phyloP scores from a whole-genome alignment of 2,329 filamentous ascomycete genomes.

The Graphilbum ipis-grandicollis region DNA sequence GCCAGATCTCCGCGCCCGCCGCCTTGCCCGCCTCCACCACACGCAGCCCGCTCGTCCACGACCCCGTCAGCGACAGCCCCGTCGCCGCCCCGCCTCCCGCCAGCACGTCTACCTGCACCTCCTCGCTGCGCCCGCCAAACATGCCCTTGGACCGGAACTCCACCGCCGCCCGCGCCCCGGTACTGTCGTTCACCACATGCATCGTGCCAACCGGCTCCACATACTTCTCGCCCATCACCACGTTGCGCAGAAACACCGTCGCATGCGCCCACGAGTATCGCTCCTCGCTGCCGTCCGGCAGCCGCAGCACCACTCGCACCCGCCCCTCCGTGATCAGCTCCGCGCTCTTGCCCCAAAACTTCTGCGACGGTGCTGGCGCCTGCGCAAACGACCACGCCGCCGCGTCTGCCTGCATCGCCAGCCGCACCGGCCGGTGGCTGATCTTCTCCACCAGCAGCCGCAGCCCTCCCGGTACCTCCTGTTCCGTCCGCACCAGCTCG shows the following conservation, averaged over 20 bases:
- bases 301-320: slow-evolving; percentile 54
- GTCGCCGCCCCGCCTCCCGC: slow-evolving; percentile 47
- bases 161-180: slow-evolving; percentile 65
- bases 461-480: slow-evolving; percentile 60
- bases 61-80: slow-evolving; percentile 55
- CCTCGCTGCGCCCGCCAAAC: slow-evolving; percentile 89
- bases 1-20: slow-evolving; percentile 55
- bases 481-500: slow-evolving; percentile 76
- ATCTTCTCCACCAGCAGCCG: slow-evolving; percentile 93
- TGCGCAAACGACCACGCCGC: slow-evolving; percentile 75
- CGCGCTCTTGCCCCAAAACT: slow-evolving; percentile 96
- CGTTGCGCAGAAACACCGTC: slow-evolving; percentile 83
- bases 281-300: slow-evolving; percentile 46
- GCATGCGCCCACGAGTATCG: slow-evolving; percentile 78
- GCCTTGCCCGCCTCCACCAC: slow-evolving; percentile 33
- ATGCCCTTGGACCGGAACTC: slow-evolving; percentile 93
- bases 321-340: slow-evolving; percentile 89
- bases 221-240: slow-evolving; percentile 97
- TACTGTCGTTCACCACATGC: slow-evolving; percentile 69
- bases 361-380: slow-evolving; percentile 75
- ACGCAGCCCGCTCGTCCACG: slow-evolving; percentile 64
- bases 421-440: slow-evolving; percentile 74
- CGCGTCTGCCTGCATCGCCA: slow-evolving; percentile 86
- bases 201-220: slow-evolving; percentile 87
- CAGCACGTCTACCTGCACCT: slow-evolving; percentile 62